Base-by-base conservation (phyloP, 345 rosid genomes). In the Camelina hispida region DNA sequence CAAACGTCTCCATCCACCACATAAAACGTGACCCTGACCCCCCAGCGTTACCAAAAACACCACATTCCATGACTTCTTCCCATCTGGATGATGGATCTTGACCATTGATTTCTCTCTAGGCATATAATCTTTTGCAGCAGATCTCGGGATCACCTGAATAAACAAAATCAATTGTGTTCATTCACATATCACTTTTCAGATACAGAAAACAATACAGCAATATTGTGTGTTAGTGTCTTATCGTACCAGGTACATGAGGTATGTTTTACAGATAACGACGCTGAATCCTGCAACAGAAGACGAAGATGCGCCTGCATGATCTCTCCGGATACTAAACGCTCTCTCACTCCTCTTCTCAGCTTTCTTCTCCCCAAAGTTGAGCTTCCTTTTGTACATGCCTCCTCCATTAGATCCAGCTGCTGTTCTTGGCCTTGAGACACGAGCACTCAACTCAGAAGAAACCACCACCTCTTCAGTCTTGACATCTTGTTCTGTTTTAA, bases 391-490 rank as follows among this genome's bases (percentile, higher is more conserved):
- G 5, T 7, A 48, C 23, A 17, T 9, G 22, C 53, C 53, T 48
- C 4, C 22, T 16, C 53, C 23, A 48, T 48, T 48, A 48, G 64
- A 7, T 37, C 17, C 46, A 35, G 46, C 9, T 59, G n/a, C 35
- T 6, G 59, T n/a, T 60, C 4, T 60, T 5, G 22, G 20, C 37
- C 4, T 60, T 5, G 22, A 12, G 16, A 20, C 62, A 58, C 40
- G 46, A 9, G 38, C 12, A 17, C 47, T 30, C n/a, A n/a, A n/a
- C n/a, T n/a, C n/a, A n/a, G n/a, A n/a, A n/a, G n/a, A n/a, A n/a
- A n/a, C n/a, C n/a, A n/a, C n/a, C n/a, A n/a, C n/a, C 48, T 61
- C 66, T 61, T 40, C 66, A 4, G 1, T 13, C 66, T 61, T 32
- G 40, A 8, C 44, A 58, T 16, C 43, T 58, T 58, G 48, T 16